Evolutionary conservation across 2,329 filamentous ascomycete species (phyloP).

Genomic region (Cladosporium colombiae): DNA sequence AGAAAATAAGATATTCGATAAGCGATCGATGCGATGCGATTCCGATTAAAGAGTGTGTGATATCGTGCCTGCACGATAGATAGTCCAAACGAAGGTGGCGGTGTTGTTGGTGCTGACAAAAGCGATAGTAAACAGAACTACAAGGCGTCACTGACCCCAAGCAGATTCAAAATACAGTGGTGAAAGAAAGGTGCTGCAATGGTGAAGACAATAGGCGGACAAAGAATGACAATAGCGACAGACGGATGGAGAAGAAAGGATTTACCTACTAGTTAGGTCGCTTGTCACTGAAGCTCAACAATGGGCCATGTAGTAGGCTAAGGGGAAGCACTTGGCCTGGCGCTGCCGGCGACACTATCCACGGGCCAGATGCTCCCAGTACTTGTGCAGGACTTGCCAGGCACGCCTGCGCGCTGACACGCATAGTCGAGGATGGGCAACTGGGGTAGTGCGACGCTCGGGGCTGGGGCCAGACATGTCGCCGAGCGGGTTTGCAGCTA

Average conservation of each 20-base stretch:
- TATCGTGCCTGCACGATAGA: slow-evolving; percentile 20
- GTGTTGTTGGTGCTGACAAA: slow-evolving; percentile 4
- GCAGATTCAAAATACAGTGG: background rate
- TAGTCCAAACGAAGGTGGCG: slow-evolving; percentile 4
- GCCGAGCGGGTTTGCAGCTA: background rate
- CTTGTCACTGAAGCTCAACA: slow-evolving; percentile 3
- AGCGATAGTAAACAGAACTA: slow-evolving; percentile 8
- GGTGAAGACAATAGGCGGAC: slow-evolving; percentile 5
- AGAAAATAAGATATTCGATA: slow-evolving; percentile 1
- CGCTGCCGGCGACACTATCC: background rate
- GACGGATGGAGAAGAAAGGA: slow-evolving; percentile 5
- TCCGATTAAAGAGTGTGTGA: background rate
- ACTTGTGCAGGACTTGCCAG: background rate
- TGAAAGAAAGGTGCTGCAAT: background rate
- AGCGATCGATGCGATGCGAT: slow-evolving; percentile 10
- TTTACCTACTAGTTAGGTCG: background rate
- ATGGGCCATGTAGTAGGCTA: slow-evolving; percentile 5
- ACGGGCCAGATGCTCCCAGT: slow-evolving; percentile 13
- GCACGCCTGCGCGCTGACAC: slow-evolving; percentile 4
- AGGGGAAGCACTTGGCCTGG: slow-evolving; percentile 4
- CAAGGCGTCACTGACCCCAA: slow-evolving; percentile 8
- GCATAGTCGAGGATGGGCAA: background rate
- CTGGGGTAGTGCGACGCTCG: slow-evolving; percentile 10
- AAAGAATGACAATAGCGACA: slow-evolving; percentile 11
- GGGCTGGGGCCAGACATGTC: slow-evolving; percentile 12